phyloP scores from a whole-genome alignment of 2,329 filamentous ascomycete genomes.

The Aspergillus oerlinghausenensis region DNA sequence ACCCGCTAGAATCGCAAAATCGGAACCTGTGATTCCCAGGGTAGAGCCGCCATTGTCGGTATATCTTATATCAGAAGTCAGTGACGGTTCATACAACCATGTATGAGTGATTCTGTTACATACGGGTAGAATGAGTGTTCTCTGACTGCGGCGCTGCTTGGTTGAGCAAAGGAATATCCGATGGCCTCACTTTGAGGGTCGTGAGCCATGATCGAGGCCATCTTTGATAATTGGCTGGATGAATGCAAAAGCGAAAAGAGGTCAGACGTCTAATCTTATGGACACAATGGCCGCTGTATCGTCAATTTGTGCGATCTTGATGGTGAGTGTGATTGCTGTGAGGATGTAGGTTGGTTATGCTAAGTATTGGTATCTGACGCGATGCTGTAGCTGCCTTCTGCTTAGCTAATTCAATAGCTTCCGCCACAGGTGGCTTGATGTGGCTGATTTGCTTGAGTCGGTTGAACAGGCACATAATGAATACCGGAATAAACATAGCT shows the following conservation, averaged over 20 bases:
- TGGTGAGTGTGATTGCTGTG: neutral
- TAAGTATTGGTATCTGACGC: slow-evolving; percentile 25
- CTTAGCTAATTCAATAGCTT: slow-evolving; percentile 29
- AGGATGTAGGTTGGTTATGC: neutral
- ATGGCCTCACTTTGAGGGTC: slow-evolving; percentile 49
- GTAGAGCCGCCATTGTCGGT: slow-evolving; percentile 98
- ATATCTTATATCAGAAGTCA: slow-evolving; percentile 51
- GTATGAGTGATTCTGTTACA: slow-evolving; percentile 27
- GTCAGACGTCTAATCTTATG: neutral
- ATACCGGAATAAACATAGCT: neutral
- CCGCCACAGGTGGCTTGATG: neutral
- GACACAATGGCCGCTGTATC: neutral
- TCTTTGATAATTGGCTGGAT: slow-evolving; percentile 22
- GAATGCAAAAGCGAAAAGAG: slow-evolving; percentile 1
- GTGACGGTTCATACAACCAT: neutral
- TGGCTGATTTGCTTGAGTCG: neutral
- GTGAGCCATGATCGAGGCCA: slow-evolving; percentile 52
- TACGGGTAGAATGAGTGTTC: slow-evolving; percentile 90
- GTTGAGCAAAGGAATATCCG: slow-evolving; percentile 57
- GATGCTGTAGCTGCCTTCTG: slow-evolving; percentile 35
- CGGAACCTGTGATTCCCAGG: slow-evolving; percentile 84
- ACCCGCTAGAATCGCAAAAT: slow-evolving; percentile 95
- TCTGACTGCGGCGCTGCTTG: slow-evolving; percentile 46
- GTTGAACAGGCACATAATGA: neutral
- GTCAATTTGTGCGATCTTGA: neutral